Evolutionary conservation across 805 yeast species (phyloP).

Genomic region (Sugiyamaella chiloensis): DNA sequence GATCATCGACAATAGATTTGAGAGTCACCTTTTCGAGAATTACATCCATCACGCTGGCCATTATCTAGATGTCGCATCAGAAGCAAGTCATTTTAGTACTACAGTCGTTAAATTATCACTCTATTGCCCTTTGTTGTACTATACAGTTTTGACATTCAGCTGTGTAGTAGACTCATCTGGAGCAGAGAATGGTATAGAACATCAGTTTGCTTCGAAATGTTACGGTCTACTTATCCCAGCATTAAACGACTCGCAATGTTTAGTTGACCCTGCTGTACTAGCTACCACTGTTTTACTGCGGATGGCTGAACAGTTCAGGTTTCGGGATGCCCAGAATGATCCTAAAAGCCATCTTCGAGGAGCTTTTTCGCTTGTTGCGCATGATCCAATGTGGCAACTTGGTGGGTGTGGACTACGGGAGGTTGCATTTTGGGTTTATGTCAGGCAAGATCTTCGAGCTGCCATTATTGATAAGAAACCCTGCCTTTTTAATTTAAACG

Average conservation of each 20-base stretch:
- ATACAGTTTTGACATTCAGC: slow-evolving; percentile 8
- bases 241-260: slow-evolving; percentile 7
- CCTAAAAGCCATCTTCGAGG: slow-evolving; percentile 17
- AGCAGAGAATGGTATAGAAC: not conserved
- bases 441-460: slow-evolving; percentile 13
- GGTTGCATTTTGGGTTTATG: slow-evolving; percentile 15
- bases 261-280: slow-evolving; percentile 14
- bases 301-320: slow-evolving; percentile 14
- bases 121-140: slow-evolving; percentile 11
- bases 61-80: slow-evolving; percentile 8
- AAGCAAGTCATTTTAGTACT: slow-evolving; percentile 6
- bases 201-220: slow-evolving; percentile 7
- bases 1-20: slow-evolving; percentile 1
- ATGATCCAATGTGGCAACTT: slow-evolving; percentile 15
- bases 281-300: slow-evolving; percentile 13
- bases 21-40: slow-evolving; percentile 9
- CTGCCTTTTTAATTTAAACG: slow-evolving; percentile 7
- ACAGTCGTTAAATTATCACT: slow-evolving; percentile 9
- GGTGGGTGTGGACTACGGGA: slow-evolving; percentile 16
- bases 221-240: slow-evolving; percentile 13
- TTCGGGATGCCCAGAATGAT: slow-evolving; percentile 9
- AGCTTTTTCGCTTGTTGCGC: slow-evolving; percentile 14
- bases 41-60: slow-evolving; percentile 5
- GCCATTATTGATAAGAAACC: slow-evolving; percentile 6
- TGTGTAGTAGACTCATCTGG: not conserved